These are phyloP conservation scores for Conoideocrella luteorostrata DNA, from an alignment of 2,329 filamentous ascomycete genomes.

Conservation along the genomic window DNA sequence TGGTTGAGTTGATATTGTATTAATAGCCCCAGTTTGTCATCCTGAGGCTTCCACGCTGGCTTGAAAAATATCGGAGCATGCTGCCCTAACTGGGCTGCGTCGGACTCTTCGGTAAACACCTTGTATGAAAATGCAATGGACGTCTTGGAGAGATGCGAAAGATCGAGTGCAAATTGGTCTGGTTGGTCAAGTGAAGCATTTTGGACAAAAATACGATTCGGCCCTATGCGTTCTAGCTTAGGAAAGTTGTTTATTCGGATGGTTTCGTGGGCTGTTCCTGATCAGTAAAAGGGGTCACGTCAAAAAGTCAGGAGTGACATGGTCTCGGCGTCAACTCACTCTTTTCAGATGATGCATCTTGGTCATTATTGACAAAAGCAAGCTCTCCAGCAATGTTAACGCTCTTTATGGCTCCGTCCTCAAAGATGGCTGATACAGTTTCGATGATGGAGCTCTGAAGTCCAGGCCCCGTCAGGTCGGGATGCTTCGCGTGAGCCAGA, in stretches of 20 bases:
- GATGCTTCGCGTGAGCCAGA: constrained; percentile 66
- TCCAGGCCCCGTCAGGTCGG: constrained; percentile 72
- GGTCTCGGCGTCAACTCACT: too few relatives aligned
- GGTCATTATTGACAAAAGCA: constrained; percentile 71
- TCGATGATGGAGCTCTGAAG: constrained; percentile 88
- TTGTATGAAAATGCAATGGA: constrained; percentile 90
- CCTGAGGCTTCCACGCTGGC: constrained; percentile 76
- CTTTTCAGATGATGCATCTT: constrained; percentile 36
- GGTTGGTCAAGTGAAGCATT: constrained; percentile 57
- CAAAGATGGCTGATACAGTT: constrained; percentile 79
- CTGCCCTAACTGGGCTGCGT: constrained; percentile 34
- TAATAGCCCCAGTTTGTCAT: constrained; percentile 79
- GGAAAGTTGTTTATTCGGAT: constrained; percentile 85
- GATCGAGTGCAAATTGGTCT: constrained; percentile 74
- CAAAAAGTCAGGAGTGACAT: neutral
- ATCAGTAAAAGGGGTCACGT: constrained; percentile 9
- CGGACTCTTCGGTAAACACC: constrained; percentile 61
- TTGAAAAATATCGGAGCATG: constrained; percentile 69
- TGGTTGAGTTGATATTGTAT: constrained; percentile 82
- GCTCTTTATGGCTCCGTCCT: constrained; percentile 63
- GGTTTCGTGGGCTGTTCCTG: constrained; percentile 45
- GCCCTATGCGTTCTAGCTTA: constrained; percentile 83
- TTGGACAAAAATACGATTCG: constrained; percentile 85
- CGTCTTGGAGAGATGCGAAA: constrained; percentile 65
- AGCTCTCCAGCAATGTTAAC: constrained; percentile 81